Base-by-base conservation (phyloP, 768 basidiomycete species). In the Paxillus ammoniavirescens region DNA sequence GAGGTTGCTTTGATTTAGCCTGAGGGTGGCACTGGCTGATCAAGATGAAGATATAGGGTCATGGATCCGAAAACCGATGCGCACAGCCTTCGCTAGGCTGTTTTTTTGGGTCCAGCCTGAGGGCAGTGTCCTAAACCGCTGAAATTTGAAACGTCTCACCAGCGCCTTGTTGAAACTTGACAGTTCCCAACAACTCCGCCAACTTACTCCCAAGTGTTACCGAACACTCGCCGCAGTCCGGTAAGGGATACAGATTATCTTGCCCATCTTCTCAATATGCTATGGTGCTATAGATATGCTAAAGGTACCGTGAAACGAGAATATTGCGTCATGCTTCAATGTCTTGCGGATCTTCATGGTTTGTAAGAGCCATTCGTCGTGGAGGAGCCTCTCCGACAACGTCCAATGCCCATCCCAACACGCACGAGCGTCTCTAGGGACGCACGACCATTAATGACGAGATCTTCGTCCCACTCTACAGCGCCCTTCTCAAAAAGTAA, bases 401-500 rank as follows among this genome's bases (percentile, higher is more conserved):
- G 71, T 18, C 94, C 93, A 60, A 97, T 81, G 14, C 91, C 88
- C 85, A 86, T 91, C 9, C 92, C 91, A 46, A 91, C 89, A 31
- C 89, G 84, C 8, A 95, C 91, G 23, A 94, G 80, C 0, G 93
- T 95, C 73, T 95, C 93, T 21, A 98, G 77, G n/a, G 86, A 83
- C 2, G 91, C 90, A 30, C 77, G 74, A n/a, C 89, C 86, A 67
- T 97, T 97, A 52, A 88, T 76, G 31, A 93, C 60, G 15, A 97
- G 69, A 69, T 98, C 95, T 58, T 94, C 90, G 61, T 98, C 96
- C 89, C 93, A 99, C 64, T 87, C 77, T 13, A 98, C 81, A 4
- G 72, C 79, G 7, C 87, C 89, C 65, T 86, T 91, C 71, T 94
- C 92, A 61, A 98, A 94, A 15, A 98, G 69, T 42, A 91, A 72